Evolutionary conservation across 805 yeast genomes (phyloP).

Genomic region (Barnettozyma sucrosica): DNA sequence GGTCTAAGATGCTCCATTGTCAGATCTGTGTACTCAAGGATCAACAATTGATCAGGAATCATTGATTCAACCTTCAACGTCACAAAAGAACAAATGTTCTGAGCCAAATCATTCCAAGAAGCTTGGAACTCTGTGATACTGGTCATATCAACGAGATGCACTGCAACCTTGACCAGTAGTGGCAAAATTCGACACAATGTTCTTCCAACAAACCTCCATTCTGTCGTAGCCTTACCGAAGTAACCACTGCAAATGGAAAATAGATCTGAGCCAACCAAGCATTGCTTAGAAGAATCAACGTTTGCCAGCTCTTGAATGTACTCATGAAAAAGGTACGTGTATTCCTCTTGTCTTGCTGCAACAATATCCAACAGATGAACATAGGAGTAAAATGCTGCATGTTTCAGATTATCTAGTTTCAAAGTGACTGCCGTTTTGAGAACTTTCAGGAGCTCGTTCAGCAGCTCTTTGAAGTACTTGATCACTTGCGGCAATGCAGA

Average conservation of each 20-base stretch:
- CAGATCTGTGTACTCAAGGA: slow-evolving; percentile 55
- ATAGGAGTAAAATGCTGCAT: slow-evolving; percentile 46
- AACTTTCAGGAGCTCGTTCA: slow-evolving; percentile 35
- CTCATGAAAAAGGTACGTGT: slow-evolving; percentile 48
- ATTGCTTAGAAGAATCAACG: slow-evolving; percentile 28
- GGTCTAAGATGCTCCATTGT: slow-evolving; percentile 41
- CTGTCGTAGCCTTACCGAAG: slow-evolving; percentile 43
- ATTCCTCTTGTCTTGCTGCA: slow-evolving; percentile 61
- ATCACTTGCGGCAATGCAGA: slow-evolving; percentile 49
- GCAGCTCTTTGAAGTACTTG: slow-evolving; percentile 56
- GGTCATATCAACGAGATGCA: slow-evolving; percentile 21
- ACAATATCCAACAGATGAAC: slow-evolving; percentile 58
- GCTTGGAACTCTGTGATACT: slow-evolving; percentile 23
- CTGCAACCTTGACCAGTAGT: slow-evolving; percentile 41
- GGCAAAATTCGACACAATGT: slow-evolving; percentile 57
- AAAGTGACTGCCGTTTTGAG: slow-evolving; percentile 22
- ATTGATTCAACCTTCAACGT: slow-evolving; percentile 40
- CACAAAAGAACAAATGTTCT: slow-evolving; percentile 38
- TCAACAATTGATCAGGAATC: slow-evolving; percentile 55
- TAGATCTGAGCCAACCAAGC: slow-evolving; percentile 47
- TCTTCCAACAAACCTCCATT: slow-evolving; percentile 60
- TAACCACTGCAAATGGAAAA: slow-evolving; percentile 40
- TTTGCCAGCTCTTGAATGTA: slow-evolving; percentile 31
- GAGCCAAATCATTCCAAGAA: slow-evolving; percentile 29
- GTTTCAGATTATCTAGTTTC: slow-evolving; percentile 24